Conservation (phyloP, 352 stramenopile species). For the Plasmopara halstedii region DNA sequence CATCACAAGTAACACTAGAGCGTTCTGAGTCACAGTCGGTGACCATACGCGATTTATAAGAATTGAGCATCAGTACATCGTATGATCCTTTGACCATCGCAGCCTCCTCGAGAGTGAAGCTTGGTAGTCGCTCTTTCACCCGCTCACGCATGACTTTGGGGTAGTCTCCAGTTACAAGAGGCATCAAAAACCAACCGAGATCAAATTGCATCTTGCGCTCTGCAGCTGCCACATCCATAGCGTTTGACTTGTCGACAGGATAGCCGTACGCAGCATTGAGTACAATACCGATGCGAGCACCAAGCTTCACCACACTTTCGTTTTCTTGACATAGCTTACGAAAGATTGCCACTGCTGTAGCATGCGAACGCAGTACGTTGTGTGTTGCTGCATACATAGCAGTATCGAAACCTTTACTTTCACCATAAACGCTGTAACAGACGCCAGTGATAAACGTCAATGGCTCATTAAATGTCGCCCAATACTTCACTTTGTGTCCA, state of each 20-base stretch:
- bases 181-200: slow-evolving; percentile 90
- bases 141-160: slow-evolving; percentile 83
- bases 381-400: slow-evolving; percentile 67
- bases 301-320: slow-evolving; percentile 11
- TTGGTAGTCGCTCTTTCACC: slow-evolving; percentile 67
- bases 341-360: slow-evolving; percentile 78
- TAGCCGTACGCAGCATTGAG: slow-evolving; percentile 75
- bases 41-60: slow-evolving; percentile 72
- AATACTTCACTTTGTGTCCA: slow-evolving; percentile 88
- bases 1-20: slow-evolving; percentile 27
- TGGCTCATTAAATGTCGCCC: slow-evolving; percentile 95
- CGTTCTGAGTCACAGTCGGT: slow-evolving; percentile 32
- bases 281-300: slow-evolving; percentile 88
- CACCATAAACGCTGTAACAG: slow-evolving; percentile 47
- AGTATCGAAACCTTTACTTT: slow-evolving; percentile 24
- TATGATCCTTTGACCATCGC: slow-evolving; percentile 73
- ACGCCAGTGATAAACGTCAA: slow-evolving; percentile 80
- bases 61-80: slow-evolving; percentile 94
- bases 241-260: slow-evolving; percentile 59
- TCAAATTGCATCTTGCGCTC: slow-evolving; percentile 85
- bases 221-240: slow-evolving; percentile 47
- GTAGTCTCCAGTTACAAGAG: slow-evolving; percentile 89
- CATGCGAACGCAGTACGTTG: slow-evolving; percentile 89
- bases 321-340: slow-evolving; percentile 48
- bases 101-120: slow-evolving; percentile 76